A percentile compares a stretch with the other conserved stretches of the same genome.
Evolutionary conservation across 1,139 yeast species (phyloP).

Genomic region (Kodamaea derodonti): DNA sequence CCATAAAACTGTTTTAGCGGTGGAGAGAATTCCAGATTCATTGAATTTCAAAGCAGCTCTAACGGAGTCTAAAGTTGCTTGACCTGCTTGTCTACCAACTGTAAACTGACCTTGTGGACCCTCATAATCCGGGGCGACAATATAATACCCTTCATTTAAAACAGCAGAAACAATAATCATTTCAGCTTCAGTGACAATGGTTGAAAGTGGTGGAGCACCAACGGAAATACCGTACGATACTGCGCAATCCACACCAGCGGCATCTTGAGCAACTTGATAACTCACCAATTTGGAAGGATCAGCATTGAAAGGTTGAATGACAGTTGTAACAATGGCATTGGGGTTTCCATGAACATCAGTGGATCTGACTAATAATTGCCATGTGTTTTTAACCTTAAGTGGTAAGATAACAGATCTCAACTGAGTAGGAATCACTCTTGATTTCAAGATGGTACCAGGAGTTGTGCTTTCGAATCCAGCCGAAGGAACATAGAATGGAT

Average conservation of each 20-base stretch:
- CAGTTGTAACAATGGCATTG: constrained; percentile 27
- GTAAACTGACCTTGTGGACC: constrained; percentile 27
- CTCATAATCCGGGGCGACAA: constrained; percentile 20
- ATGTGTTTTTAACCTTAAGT: constrained; percentile 16
- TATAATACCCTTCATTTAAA: constrained; percentile 18
- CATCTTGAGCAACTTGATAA: constrained; percentile 34
- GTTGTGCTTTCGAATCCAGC: constrained; percentile 19
- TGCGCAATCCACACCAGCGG: constrained; percentile 26
- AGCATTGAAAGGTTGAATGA: constrained; percentile 29
- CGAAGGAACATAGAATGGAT: constrained; percentile 27
- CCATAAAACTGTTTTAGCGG: constrained; percentile 16
- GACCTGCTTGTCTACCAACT: constrained; percentile 27
- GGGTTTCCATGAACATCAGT: constrained; percentile 30
- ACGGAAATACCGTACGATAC: constrained; percentile 27
- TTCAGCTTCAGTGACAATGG: constrained; percentile 20
- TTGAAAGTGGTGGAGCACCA: constrained; percentile 15
- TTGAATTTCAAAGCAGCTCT: constrained; percentile 16
- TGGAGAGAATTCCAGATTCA: constrained; percentile 9
- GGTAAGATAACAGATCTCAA: constrained; percentile 15
- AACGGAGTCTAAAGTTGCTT: constrained; percentile 26
- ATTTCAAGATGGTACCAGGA: constrained; percentile 24
- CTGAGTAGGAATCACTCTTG: constrained; percentile 20
- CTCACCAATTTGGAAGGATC: constrained; percentile 26
- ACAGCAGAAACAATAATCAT: constrained; percentile 18
- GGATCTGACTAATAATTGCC: constrained; percentile 34